Evolutionary conservation across 768 basidiomycete species (phyloP), one percentile per base, ranked within the genome.

Genomic region (Tulasnella sp.): DNA sequence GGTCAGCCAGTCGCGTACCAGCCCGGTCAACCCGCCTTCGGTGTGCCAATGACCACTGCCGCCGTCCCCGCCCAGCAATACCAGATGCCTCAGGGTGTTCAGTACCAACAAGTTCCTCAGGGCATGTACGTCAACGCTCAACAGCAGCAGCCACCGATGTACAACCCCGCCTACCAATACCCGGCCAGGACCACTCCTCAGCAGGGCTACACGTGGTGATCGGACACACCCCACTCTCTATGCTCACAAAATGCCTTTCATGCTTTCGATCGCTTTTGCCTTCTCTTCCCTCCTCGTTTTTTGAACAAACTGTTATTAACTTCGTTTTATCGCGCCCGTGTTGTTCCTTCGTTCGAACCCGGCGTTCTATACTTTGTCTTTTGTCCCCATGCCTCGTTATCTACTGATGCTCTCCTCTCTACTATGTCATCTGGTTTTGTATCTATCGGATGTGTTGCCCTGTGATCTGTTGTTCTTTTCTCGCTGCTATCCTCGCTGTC

Each of bases 11-110:
- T 72, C 23, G 39, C 71, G n/a, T 72, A 40, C 71, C 44, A 72
- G 10, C 71, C 71, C 39, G 39, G 39, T 26, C 39, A 40, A 40
- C 39, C 71, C 44, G 39, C 71, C 37, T 40, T 40, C 71, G 71
- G 71, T 23, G 71, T 72, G 18, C 71, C 71, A 72, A 72, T 72
- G 71, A 72, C 71, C 39, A 72, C 71, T 13, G 71, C 39, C 71
- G 44, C 71, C 37, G 61, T 67, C 6, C 44, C 71, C 18, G 9
- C 32, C 32, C 71, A 72, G 26, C 39, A 20, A 20, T 72, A 72
- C 39, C 71, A 46, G 13, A 3, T 72, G 4, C 71, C 71, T 40
- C 39, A 40, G 37, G 71, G 71, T 29, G 44, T 72, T 26, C 44
- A 72, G n/a, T 46, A 72, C n/a, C 71, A 72, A 37, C 39, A 40